Percentiles rank a stretch among this genome's conserved stretches.
These are phyloP conservation scores for Pseudogymnoascus sp. DNA, from an alignment of 2,329 filamentous ascomycete species.

Conservation along the genomic window DNA sequence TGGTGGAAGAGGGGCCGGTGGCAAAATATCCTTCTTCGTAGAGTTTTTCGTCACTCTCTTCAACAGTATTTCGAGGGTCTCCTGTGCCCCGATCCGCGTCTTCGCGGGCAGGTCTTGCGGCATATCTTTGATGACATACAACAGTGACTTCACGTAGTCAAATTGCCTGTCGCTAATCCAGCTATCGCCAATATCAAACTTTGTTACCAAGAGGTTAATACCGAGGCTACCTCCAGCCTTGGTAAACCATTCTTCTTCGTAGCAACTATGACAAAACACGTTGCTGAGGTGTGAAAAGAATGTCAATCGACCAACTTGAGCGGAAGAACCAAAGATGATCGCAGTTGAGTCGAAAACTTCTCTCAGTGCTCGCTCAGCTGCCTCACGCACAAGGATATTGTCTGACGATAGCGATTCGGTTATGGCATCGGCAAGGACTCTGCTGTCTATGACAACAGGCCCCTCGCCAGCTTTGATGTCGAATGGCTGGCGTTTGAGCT, in stretches of 20 bases:
- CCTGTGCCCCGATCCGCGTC: constrained; percentile 74
- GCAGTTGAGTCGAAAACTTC: constrained; percentile 69
- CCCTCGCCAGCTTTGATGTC: constrained; percentile 82
- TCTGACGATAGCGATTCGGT: constrained; percentile 87
- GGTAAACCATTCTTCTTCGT: constrained; percentile 97
- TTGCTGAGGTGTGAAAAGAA: constrained; percentile 80
- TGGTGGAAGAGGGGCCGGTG: constrained; percentile 42
- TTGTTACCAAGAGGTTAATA: constrained; percentile 79
- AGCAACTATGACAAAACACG: constrained; percentile 87
- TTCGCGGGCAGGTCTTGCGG: constrained; percentile 87
- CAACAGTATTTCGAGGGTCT: constrained; percentile 73
- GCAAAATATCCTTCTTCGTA: constrained; percentile 67
- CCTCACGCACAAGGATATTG: constrained; percentile 67
- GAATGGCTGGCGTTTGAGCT: constrained; percentile 70
- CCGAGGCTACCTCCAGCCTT: constrained; percentile 89
- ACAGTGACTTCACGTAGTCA: constrained; percentile 82
- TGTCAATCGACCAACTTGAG: constrained; percentile 64
- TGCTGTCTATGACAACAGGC: constrained; percentile 76
- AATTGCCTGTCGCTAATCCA: constrained; percentile 80
- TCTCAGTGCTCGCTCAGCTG: constrained; percentile 69
- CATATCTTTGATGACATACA: constrained; percentile 98
- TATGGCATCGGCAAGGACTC: constrained; percentile 79
- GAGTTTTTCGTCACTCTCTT: constrained; percentile 69
- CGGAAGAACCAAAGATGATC: constrained; percentile 69
- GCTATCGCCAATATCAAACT: constrained; percentile 71